Conservation (phyloP, 331 rosid genomes). For the Acacia concinna region DNA sequence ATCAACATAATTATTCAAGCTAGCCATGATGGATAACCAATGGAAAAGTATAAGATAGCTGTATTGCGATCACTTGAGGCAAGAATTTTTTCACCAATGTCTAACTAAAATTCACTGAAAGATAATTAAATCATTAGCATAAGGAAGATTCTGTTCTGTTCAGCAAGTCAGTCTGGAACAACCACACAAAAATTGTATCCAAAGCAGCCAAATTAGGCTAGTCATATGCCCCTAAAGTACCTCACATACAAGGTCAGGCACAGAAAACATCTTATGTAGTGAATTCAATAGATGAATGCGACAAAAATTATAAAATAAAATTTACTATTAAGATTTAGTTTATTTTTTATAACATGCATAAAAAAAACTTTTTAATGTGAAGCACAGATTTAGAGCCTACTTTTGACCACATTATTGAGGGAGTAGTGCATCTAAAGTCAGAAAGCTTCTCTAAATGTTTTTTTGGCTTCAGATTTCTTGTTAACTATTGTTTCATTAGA, state of each 20-base stretch:
- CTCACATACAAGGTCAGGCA: not conserved
- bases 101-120: not conserved
- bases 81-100: not conserved
- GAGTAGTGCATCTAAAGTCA: no score
- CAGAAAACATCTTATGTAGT: no score
- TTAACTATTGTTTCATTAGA: no score
- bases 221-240: not conserved
- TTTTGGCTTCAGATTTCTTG: no score
- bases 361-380: no score
- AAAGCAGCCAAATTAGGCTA: not conserved
- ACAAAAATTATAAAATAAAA: no score
- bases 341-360: no score
- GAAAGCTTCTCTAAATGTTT: no score
- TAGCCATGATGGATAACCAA: not conserved
- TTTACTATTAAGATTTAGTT: no score
- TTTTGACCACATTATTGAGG: no score
- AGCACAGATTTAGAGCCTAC: no score
- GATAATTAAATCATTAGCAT: not conserved
- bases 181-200: not conserved
- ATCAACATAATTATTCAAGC: constrained; percentile 11
- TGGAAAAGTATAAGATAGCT: not conserved
- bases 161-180: not conserved
- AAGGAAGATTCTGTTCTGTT: not conserved
- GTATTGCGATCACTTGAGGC: not conserved
- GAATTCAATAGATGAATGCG: no score